Base-by-base conservation (phyloP, 1,284 basidiomycete species). In the Malassezia arunalokei region DNA sequence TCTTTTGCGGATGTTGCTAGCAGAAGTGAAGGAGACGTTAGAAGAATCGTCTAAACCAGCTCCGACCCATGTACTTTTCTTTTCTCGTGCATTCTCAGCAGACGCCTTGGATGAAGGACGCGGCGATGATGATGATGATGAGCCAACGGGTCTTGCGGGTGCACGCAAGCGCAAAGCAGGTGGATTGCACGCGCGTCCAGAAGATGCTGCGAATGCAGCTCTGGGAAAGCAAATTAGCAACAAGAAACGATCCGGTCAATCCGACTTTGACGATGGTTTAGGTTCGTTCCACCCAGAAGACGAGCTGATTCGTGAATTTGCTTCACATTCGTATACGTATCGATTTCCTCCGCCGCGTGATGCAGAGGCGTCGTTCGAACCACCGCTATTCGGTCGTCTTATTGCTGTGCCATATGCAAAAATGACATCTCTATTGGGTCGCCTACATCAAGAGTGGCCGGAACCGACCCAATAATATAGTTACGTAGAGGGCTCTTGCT, bases 241-340 rank as follows among this genome's bases (percentile, higher is more conserved):
- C 20, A 49, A 60, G 43, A 51, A 62, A 38, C 52, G 60, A 0
- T 55, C 59, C 45, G 31, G 35, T 17, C 37, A 15, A 1, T 32
- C 46, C 54, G 55, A 20, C 41, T 46, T 28, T 49, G 60, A 57
- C 17, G 62, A 65, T 15, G 60, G 65, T 33, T 40, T 66, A 11
- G 66, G 66, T 8, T 54, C 65, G n/a, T 71, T 71, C 54, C 66
- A 68, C 43, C 68, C 68, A 0, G 68, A 71, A 41, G 68, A 71
- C 44, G 58, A 66, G 41, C 52, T 65, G 15, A 57, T 71, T 17
- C 27, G 42, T n/a, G 42, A 56, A 44, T 46, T 56, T 31, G 68
- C 66, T 6, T 51, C 58, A 17, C 59, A 68, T 45, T 51, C 59
- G 32, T 53, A 63, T 42, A 69, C 64, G 8, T 71, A 61, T 49